Evolutionary conservation across 768 basidiomycete species (phyloP).

Genomic region (Mycena leptocephala): DNA sequence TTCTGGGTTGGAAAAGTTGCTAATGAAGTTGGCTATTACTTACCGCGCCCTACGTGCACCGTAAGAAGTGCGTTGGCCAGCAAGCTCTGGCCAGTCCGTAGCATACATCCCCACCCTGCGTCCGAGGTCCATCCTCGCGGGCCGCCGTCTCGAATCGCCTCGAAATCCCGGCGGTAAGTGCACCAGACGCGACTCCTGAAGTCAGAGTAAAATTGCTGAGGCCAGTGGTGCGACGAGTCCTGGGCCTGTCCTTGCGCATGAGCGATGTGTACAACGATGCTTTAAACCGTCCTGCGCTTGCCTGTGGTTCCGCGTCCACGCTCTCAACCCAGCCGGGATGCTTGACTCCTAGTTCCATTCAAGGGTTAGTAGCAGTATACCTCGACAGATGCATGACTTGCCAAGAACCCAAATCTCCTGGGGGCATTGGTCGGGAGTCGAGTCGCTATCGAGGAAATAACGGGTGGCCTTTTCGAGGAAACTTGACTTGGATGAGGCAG

Average conservation of each 20-base stretch:
- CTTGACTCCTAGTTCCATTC: constrained; percentile 7
- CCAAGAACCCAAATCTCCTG: constrained; percentile 33
- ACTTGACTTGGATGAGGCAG: constrained; percentile 28
- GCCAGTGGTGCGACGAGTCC: constrained; percentile 32
- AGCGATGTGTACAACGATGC: background rate
- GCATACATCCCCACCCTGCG: constrained; percentile 94
- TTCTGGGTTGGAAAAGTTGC: background rate
- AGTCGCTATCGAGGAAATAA: constrained; percentile 22
- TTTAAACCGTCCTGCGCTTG: background rate
- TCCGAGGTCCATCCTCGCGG: constrained; percentile 91
- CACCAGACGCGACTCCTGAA: constrained; percentile 47
- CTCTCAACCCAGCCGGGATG: constrained; percentile 30
- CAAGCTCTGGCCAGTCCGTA: constrained; percentile 89
- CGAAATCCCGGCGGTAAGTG: constrained; percentile 60
- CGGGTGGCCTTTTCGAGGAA: constrained; percentile 21
- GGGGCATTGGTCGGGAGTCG: constrained; percentile 23
- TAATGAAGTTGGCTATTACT: constrained; percentile 47
- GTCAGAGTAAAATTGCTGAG: constrained; percentile 32
- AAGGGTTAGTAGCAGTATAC: background rate
- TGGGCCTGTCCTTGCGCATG: constrained; percentile 3
- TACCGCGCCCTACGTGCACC: constrained; percentile 84
- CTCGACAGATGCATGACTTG: constrained; percentile 34
- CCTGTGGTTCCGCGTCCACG: constrained; percentile 14
- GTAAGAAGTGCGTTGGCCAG: constrained; percentile 86
- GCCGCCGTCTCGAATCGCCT: constrained; percentile 74